Percentiles rank a stretch among this genome's conserved stretches.
phyloP scores from a whole-genome alignment of 169 alveolate species.

The Miamiensis avidus region DNA sequence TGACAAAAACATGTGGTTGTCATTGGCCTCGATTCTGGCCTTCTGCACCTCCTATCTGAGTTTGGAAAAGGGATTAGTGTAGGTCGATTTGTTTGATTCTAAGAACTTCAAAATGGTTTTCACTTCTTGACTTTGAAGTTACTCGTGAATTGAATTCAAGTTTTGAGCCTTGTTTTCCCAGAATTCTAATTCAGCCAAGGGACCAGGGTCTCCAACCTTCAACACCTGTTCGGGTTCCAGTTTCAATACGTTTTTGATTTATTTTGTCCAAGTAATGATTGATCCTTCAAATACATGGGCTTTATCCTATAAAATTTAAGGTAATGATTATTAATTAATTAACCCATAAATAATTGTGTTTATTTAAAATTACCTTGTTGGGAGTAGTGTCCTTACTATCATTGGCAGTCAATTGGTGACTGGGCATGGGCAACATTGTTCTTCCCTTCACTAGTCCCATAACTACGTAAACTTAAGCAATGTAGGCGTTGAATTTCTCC shows the following conservation, averaged over 20 bases:
- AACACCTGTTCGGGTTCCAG: slow-evolving; percentile 94
- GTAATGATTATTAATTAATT: no score
- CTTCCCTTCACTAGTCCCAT: slow-evolving; percentile 92
- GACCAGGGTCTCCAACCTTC: slow-evolving; percentile 91
- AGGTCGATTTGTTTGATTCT: slow-evolving; percentile 91
- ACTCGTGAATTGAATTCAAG: slow-evolving; percentile 86
- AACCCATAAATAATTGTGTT: no score
- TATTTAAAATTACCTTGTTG: slow-evolving; percentile 41
- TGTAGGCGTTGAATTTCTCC: slow-evolving; percentile 92
- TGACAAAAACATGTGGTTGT: slow-evolving; percentile 85
- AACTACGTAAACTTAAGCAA: slow-evolving; percentile 91
- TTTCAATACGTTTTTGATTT: slow-evolving; percentile 91
- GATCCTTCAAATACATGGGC: slow-evolving; percentile 94
- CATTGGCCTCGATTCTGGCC: slow-evolving; percentile 92
- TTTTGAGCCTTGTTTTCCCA: slow-evolving; percentile 92
- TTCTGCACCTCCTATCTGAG: slow-evolving; percentile 90
- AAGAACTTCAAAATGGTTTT: slow-evolving; percentile 89
- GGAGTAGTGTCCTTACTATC: slow-evolving; percentile 69
- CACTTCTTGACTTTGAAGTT: slow-evolving; percentile 86
- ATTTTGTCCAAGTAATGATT: slow-evolving; percentile 93
- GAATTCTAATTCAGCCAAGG: slow-evolving; percentile 91
- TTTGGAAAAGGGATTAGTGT: slow-evolving; percentile 90
- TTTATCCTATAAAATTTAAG: slow-evolving; percentile 63
- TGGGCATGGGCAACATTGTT: slow-evolving; percentile 79
- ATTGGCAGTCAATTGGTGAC: slow-evolving; percentile 28